Percentiles rank a stretch among this genome's conserved stretches.
Evolutionary conservation across 1,284 basidiomycete species (phyloP).

Genomic region (Laetiporus sulphureus): DNA sequence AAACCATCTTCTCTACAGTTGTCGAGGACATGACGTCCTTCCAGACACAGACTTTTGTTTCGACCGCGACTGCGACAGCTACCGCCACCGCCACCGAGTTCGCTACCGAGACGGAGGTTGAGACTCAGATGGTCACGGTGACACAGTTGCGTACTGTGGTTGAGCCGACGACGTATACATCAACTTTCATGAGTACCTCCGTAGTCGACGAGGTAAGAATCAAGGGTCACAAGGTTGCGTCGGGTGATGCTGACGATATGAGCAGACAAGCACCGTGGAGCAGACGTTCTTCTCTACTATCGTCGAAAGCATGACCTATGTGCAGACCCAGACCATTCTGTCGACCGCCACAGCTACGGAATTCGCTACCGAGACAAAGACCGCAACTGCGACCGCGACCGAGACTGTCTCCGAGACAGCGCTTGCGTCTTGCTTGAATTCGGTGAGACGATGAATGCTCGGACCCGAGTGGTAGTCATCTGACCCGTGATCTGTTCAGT

Average conservation of each 20-base stretch:
- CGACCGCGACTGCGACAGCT: conserved; percentile 26
- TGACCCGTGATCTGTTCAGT: conserved; percentile 29
- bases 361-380: conserved; percentile 29
- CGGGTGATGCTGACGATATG: not conserved
- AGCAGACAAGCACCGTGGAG: conserved; percentile 46
- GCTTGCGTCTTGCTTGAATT: conserved; percentile 7
- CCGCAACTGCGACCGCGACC: conserved; percentile 24
- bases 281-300: conserved; percentile 43
- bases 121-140: conserved; percentile 24
- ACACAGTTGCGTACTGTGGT: conserved; percentile 24
- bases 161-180: conserved; percentile 46
- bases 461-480: not conserved
- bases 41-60: conserved; percentile 32
- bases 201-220: conserved; percentile 46
- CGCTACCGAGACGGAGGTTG: conserved; percentile 36
- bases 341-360: conserved; percentile 27
- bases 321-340: conserved; percentile 33
- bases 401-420: conserved; percentile 9
- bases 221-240: not conserved
- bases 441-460: conserved; percentile 1
- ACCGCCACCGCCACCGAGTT: conserved; percentile 29
- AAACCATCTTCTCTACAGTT: conserved; percentile 28
- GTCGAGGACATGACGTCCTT: conserved; percentile 36
- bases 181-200: conserved; percentile 45
- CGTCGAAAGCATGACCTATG: conserved; percentile 35